Evolutionary conservation across 371 early-diverging fungal genomes (phyloP).

Genomic region (Conidiobolus incongruus): DNA sequence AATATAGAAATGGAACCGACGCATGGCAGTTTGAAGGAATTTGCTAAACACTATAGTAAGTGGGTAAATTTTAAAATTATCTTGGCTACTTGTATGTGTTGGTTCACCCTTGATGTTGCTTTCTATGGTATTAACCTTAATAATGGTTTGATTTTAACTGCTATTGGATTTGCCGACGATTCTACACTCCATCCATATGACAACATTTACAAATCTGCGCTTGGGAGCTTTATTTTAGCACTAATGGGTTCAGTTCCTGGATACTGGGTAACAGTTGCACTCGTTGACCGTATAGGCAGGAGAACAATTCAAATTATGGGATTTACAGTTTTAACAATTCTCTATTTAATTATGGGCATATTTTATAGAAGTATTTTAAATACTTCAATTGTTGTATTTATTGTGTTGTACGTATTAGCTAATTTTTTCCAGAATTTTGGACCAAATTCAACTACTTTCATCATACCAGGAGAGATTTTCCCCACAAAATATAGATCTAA

Average conservation of each 20-base stretch:
- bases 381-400: conserved; percentile 33
- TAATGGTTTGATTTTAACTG: conserved; percentile 33
- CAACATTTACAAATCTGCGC: conserved; percentile 12
- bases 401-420: conserved; percentile 44
- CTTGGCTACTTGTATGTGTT: conserved; percentile 47
- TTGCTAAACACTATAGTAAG: conserved; percentile 46
- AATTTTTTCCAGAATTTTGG: conserved; percentile 76
- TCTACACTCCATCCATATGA: conserved; percentile 8
- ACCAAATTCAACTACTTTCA: conserved; percentile 77
- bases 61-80: conserved; percentile 56
- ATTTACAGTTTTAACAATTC: conserved; percentile 33
- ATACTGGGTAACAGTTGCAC: conserved; percentile 46
- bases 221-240: conserved; percentile 29
- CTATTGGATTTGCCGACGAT: conserved; percentile 16
- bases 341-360: conserved; percentile 36
- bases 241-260: conserved; percentile 33
- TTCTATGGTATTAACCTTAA: conserved; percentile 77
- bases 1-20: too few relatives aligned
- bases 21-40: conserved; percentile 27
- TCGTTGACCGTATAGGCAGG: conserved; percentile 48
- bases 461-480: conserved; percentile 77
- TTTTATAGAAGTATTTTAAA: conserved; percentile 22
- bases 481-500: conserved; percentile 72
- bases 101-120: conserved; percentile 75
- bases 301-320: conserved; percentile 50